Base-by-base conservation (phyloP, 2,329 filamentous ascomycete genomes). In the Coniochaeta sp. region DNA sequence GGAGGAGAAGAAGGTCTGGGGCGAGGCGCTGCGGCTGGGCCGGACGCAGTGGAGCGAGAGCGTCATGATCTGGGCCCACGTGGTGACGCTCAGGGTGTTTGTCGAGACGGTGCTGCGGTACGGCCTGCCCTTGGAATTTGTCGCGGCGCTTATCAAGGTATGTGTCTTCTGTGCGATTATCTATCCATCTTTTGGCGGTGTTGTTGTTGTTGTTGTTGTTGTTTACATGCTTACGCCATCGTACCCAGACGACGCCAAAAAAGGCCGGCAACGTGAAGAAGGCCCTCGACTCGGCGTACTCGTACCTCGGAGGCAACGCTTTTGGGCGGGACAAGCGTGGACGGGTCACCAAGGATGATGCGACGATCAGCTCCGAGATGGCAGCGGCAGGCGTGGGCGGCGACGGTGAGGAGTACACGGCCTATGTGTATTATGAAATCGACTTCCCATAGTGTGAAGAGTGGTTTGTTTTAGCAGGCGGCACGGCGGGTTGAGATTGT, bases 41-140 rank as follows among this genome's bases (percentile, higher is more conserved):
- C 82, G 93, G 64, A 96, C 91, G n/a, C 92, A 91, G 17, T 99
- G 95, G 86, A 93, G 91, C 71, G 95, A 99, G 77, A 89, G 89
- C 64, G 91, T 96, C 65, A 96, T 96, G 91, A 89, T 93, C 59
- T 96, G 93, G 91, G 84, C 96, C 57, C 95, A 99, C 71, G 89
- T 96, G 31, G 80, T 98, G 69, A 90, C 93, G 7, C 77, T 99
- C 68, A 82, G 95, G 59, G 93, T 98, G 22, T 99, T 98, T 74
- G 95, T 99, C 22, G 95, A 99, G 81, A 96, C 93, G 6, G 95
- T 99, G n/a, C 79, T 99, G 70, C 86, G 95, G 65, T 99, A 99
- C 71, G 95, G 95, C 31, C 75, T 99, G 68, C 95, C 95, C 56
- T 77, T 97, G 64, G 90, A 96, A 67, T 99, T 93, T 74, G 88